Evolutionary conservation across 2,329 filamentous ascomycete species (phyloP).

Genomic region (Esteya vermicola): DNA sequence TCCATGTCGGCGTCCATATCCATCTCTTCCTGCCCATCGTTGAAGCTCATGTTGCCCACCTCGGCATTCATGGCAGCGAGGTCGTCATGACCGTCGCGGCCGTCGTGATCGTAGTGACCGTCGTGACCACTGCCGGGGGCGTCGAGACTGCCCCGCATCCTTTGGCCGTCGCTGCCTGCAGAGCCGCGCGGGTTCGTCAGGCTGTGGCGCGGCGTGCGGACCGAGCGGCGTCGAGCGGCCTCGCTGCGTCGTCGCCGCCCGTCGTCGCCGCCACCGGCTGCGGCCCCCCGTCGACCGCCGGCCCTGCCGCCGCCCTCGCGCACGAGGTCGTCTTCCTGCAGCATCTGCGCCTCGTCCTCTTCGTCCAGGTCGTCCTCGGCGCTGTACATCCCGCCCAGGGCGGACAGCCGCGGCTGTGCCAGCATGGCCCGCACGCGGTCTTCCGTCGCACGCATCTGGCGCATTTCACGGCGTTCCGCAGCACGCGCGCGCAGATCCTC

Average conservation of each 20-base stretch:
- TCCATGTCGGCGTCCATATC: constrained; percentile 58
- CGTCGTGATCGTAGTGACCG: constrained; percentile 7
- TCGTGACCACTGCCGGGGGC: background rate
- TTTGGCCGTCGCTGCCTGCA: background rate
- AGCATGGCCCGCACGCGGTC: constrained; percentile 48
- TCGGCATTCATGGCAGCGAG: too few relatives aligned
- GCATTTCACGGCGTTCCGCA: constrained; percentile 26
- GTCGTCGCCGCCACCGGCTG: too few relatives aligned
- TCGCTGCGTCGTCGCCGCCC: background rate
- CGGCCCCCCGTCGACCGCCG: too few relatives aligned
- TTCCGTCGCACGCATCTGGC: constrained; percentile 40
- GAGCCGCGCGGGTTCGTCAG: background rate
- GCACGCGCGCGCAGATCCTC: constrained; percentile 15
- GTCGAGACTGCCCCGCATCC: background rate
- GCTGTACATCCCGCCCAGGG: constrained; percentile 27
- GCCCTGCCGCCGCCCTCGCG: constrained; percentile 12
- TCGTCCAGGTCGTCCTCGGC: constrained; percentile 39
- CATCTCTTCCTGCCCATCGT: constrained; percentile 26
- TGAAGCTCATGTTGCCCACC: too few relatives aligned
- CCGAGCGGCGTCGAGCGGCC: constrained; percentile 6
- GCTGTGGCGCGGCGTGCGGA: constrained; percentile 10
- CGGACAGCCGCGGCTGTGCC: constrained; percentile 26
- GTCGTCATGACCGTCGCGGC: too few relatives aligned
- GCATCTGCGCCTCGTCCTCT: constrained; percentile 41
- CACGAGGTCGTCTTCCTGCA: constrained; percentile 47